Conservation (phyloP, 1,284 basidiomycete species). For the Phylloboletellus chloephorus region DNA sequence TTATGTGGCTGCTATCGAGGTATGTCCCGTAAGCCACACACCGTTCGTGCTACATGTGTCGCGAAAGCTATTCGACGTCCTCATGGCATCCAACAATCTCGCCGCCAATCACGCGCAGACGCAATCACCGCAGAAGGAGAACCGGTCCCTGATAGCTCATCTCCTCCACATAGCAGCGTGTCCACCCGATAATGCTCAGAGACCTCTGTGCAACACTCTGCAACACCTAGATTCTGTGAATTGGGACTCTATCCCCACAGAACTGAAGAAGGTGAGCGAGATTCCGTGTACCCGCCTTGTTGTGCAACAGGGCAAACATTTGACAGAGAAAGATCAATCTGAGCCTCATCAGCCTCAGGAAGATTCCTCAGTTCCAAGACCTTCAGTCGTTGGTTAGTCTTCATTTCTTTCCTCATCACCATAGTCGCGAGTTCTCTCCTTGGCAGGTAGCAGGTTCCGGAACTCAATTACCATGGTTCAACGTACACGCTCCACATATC, state of each 20-base stretch:
- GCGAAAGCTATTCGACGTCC: slow-evolving; percentile 29
- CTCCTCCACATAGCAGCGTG: slow-evolving; percentile 60
- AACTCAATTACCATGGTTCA: slow-evolving; percentile 51
- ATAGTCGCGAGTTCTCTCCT: background rate
- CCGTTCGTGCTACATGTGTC: background rate
- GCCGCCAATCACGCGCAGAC: slow-evolving; percentile 10
- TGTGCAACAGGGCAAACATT: slow-evolving; percentile 1
- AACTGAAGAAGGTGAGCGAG: slow-evolving; percentile 50
- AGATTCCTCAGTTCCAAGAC: slow-evolving; percentile 46
- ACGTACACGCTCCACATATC: slow-evolving; percentile 40
- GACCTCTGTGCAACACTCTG: slow-evolving; percentile 52
- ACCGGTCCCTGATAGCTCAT: slow-evolving; percentile 39
- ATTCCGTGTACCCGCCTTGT: background rate
- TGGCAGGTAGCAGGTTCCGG: slow-evolving; percentile 36
- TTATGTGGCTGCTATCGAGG: slow-evolving; percentile 66
- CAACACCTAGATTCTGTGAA: slow-evolving; percentile 50
- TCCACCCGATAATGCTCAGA: slow-evolving; percentile 47
- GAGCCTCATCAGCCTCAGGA: slow-evolving; percentile 46
- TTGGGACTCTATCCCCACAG: slow-evolving; percentile 60
- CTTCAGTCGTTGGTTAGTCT: slow-evolving; percentile 46
- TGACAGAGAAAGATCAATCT: slow-evolving; percentile 56
- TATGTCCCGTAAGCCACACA: slow-evolving; percentile 27
- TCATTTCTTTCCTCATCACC: background rate
- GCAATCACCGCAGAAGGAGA: slow-evolving; percentile 29
- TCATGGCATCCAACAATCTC: slow-evolving; percentile 23